These are phyloP conservation scores for Penicillium riverlandense DNA, from an alignment of 495 filamentous ascomycete genomes.

Conservation along the genomic window DNA sequence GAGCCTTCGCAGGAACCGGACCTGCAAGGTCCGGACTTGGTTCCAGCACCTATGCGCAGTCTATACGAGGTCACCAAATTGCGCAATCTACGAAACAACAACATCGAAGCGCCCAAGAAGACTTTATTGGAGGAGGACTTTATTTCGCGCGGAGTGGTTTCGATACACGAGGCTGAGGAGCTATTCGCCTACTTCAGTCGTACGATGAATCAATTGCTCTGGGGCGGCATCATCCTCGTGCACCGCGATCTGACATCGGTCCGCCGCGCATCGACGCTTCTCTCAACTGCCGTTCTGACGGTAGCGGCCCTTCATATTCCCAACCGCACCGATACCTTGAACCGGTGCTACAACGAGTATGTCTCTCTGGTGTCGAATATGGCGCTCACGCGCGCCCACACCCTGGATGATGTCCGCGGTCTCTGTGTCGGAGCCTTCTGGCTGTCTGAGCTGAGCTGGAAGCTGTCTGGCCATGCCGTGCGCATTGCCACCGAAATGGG, in stretches of 20 bases:
- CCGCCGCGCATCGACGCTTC: constrained; percentile 40
- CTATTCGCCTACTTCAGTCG: constrained; percentile 46
- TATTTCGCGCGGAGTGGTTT: constrained; percentile 41
- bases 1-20: constrained; percentile 47
- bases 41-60: constrained; percentile 52
- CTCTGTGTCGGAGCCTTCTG: constrained; percentile 48
- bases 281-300: constrained; percentile 44
- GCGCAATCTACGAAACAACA: constrained; percentile 42
- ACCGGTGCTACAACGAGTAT: constrained; percentile 45
- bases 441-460: constrained; percentile 48
- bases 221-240: constrained; percentile 49
- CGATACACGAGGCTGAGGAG: constrained; percentile 42
- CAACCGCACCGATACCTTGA: constrained; percentile 42
- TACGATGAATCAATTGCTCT: constrained; percentile 49
- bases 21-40: constrained; percentile 38
- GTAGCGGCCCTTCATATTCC: constrained; percentile 48
- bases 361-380: constrained; percentile 43
- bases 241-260: constrained; percentile 42
- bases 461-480: constrained; percentile 46
- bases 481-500: constrained; percentile 48
- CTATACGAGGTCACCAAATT: constrained; percentile 55
- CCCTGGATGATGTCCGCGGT: constrained; percentile 44
- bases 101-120: constrained; percentile 34
- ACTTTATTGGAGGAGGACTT: constrained; percentile 46
- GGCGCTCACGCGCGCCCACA: constrained; percentile 43